Evolutionary conservation across 768 basidiomycete species (phyloP).

Genomic region (Hydnomerulius pinastri): DNA sequence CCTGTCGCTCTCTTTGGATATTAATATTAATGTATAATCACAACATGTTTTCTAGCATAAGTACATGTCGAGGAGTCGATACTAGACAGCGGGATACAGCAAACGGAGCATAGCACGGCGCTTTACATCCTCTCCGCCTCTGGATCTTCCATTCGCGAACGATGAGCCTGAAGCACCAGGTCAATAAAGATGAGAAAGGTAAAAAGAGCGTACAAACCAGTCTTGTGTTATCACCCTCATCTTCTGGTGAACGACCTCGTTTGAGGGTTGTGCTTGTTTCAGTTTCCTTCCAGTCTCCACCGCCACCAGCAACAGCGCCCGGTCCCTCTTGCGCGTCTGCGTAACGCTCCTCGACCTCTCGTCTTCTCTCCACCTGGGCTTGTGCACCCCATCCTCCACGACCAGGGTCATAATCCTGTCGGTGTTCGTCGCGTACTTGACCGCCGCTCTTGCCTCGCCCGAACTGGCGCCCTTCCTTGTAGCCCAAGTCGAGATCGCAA

Average conservation of each 20-base stretch:
- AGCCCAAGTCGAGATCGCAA: conserved; percentile 96
- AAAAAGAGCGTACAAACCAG: conserved; percentile 42
- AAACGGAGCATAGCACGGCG: conserved; percentile 25
- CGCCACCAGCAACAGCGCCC: conserved; percentile 80
- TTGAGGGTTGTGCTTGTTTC: conserved; percentile 56
- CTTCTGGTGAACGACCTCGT: conserved; percentile 75
- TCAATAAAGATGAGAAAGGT: conserved; percentile 8
- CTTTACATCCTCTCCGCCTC: conserved; percentile 72
- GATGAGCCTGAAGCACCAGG: conserved; percentile 46
- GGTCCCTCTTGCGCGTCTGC: conserved; percentile 77
- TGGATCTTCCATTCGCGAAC: conserved; percentile 61
- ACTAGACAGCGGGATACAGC: conserved; percentile 16
- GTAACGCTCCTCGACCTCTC: conserved; percentile 86
- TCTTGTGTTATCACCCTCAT: conserved; percentile 64
- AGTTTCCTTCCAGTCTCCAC: conserved; percentile 81
- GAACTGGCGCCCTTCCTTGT: conserved; percentile 95
- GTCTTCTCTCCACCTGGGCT: conserved; percentile 75
- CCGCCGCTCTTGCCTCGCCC: conserved; percentile 97
- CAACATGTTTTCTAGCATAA: conserved; percentile 16
- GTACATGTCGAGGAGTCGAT: conserved; percentile 10
- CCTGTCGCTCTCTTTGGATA: background rate
- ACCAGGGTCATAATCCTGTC: conserved; percentile 96
- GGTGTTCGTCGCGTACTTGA: conserved; percentile 93
- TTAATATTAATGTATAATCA: conserved; percentile 13
- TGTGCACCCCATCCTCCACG: conserved; percentile 95